Conservation (phyloP, 1,139 yeast species). For the Protomyces macrosporus region DNA sequence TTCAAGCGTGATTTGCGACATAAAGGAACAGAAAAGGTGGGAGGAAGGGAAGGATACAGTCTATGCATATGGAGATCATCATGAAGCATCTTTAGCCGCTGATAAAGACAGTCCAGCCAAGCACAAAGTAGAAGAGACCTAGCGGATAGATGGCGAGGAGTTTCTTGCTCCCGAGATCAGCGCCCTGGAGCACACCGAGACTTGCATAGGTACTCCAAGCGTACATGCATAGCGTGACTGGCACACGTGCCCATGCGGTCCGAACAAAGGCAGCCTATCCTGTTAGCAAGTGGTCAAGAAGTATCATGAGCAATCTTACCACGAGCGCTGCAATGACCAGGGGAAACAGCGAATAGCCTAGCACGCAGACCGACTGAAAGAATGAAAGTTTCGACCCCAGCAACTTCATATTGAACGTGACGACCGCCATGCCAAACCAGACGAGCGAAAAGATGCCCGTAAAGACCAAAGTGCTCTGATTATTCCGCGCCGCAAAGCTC, state of each 20-base stretch:
- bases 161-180: slow-evolving; percentile 68
- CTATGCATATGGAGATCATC: too few species aligned
- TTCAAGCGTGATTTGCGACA: too few species aligned
- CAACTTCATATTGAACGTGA: slow-evolving; percentile 64
- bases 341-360: slow-evolving; percentile 80
- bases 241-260: slow-evolving; percentile 53
- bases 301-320: slow-evolving; percentile 41
- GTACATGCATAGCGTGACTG: slow-evolving; percentile 51
- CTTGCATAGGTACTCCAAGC: slow-evolving; percentile 73
- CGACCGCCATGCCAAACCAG: slow-evolving; percentile 53
- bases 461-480: slow-evolving; percentile 47
- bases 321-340: slow-evolving; percentile 59
- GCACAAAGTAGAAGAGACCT: slow-evolving; percentile 53
- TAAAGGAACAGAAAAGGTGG: background rate
- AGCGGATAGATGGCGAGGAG: slow-evolving; percentile 74
- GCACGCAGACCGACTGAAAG: slow-evolving; percentile 72
- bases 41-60: background rate
- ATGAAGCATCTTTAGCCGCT: background rate
- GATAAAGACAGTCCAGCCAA: slow-evolving; percentile 28
- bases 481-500: slow-evolving; percentile 43
- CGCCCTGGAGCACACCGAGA: slow-evolving; percentile 57
- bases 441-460: slow-evolving; percentile 59
- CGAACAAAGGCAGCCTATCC: slow-evolving; percentile 41
- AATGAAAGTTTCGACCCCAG: slow-evolving; percentile 60
- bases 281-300: background rate